phyloP scores from a whole-genome alignment of 1,284 basidiomycete species.

The Malassezia equina region DNA sequence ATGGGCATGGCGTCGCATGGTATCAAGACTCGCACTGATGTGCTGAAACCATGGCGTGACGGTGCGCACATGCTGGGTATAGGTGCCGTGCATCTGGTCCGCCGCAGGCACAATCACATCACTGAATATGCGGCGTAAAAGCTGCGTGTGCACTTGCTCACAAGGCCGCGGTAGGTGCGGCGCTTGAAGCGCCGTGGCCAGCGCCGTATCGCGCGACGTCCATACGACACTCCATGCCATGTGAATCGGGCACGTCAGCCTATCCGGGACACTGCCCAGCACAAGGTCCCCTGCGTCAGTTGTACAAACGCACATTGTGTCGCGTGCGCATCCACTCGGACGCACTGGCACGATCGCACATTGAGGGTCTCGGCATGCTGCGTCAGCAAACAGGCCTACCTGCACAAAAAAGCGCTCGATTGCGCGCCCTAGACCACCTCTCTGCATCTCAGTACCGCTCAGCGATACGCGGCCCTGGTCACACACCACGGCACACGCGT shows the following conservation, averaged over 20 bases:
- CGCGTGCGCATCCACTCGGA: background rate
- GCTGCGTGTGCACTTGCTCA: background rate
- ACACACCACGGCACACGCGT: background rate
- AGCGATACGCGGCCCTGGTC: background rate
- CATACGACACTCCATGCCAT: constrained; percentile 1
- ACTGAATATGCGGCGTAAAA: background rate
- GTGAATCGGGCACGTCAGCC: background rate
- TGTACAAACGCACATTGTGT: background rate
- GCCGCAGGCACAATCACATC: background rate
- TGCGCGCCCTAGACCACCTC: background rate
- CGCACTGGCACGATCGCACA: background rate
- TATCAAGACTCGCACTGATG: background rate
- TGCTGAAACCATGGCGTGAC: background rate
- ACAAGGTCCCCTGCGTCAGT: background rate
- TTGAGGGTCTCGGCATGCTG: background rate
- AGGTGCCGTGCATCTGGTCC: constrained; percentile 1
- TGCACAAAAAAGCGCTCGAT: background rate
- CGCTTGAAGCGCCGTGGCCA: background rate
- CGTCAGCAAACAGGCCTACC: background rate
- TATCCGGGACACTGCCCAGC: background rate
- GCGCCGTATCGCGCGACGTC: background rate
- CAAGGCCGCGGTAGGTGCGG: background rate
- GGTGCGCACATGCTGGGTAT: background rate
- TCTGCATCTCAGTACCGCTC: background rate
- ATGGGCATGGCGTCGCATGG: background rate